These are phyloP conservation scores for Teratosphaeria zuluensis DNA, from an alignment of 2,329 filamentous ascomycete species.

Conservation along the genomic window DNA sequence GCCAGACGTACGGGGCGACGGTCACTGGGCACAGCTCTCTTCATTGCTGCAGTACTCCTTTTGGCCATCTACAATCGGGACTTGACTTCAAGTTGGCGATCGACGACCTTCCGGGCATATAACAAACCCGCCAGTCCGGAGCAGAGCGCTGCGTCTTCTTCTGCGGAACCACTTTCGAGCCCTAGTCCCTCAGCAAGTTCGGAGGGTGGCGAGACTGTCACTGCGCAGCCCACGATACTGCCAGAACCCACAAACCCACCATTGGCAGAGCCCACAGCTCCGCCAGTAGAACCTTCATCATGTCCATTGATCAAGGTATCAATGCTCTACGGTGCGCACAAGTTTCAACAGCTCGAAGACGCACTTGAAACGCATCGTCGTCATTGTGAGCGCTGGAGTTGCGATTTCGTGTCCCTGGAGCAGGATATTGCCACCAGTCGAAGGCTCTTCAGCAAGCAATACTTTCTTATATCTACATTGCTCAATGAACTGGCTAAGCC, in stretches of 20 bases:
- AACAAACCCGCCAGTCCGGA: background rate
- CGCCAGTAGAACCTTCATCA: background rate
- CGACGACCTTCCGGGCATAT: background rate
- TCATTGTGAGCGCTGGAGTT: background rate
- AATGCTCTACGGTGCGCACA: background rate
- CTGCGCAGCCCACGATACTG: background rate
- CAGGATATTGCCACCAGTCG: background rate
- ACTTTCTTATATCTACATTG: background rate
- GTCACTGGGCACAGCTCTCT: background rate
- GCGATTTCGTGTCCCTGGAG: background rate
- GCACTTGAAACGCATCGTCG: background rate
- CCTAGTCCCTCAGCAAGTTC: background rate
- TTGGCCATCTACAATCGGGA: background rate
- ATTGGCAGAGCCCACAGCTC: background rate
- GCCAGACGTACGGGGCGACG: background rate
- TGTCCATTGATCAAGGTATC: background rate
- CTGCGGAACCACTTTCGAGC: background rate
- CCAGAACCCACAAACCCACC: background rate
- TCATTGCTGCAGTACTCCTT: background rate
- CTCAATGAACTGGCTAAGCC: background rate
- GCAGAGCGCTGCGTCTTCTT: background rate
- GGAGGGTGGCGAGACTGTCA: background rate
- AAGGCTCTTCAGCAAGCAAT: background rate
- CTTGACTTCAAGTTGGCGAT: background rate
- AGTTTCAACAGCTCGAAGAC: background rate